Evolutionary conservation across 495 filamentous ascomycete genomes (phyloP), one percentile per base, ranked within the genome.

Genomic region (Hypomontagnella submonticulosa): DNA sequence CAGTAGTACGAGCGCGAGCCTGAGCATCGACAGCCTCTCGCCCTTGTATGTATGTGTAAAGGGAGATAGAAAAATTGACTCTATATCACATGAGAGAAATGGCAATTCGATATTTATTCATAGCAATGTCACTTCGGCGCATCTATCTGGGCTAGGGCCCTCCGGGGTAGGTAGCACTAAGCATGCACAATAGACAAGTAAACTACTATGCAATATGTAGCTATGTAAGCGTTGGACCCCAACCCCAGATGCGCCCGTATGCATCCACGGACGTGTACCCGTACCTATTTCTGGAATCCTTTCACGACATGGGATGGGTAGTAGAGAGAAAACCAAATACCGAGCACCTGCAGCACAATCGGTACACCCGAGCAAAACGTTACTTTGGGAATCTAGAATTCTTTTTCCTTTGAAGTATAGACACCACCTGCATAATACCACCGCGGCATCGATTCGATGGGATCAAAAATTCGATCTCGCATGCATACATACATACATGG

Each of bases 261-360:
- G 23, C 23, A 27, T 27, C 23, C 23, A 27, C 23, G 23, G 23
- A 27, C 23, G 23, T 27, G 6, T 6, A 27, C 23, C 18, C 44
- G 38, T 19, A 34, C 43, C 63, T 67, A 67, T 61, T 61, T 67
- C 63, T 67, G 52, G 63, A 67, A 61, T 34, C 37, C 49, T 44
- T 55, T 16, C 50, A 34, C 11, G 16, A 38, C 23, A 19, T 44
- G 30, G 30, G 38, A 46, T 41, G 30, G 12, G 33, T 33, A 52
- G 43, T 23, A n/a, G 30, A 27, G 42, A 15, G 43, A 33, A 30
- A 33, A 27, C 32, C n/a, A 56, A 67, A 67, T 67, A 61, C 63
- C 63, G 57, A 61, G 33, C 38, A 42, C 51, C 42, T 67, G 52
- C 63, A 60, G 36, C 42, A 49, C 40, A 15, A 16, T 66, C 63